phyloP scores from a whole-genome alignment of 1,284 basidiomycete species.

The Boletus semigastroideus region DNA sequence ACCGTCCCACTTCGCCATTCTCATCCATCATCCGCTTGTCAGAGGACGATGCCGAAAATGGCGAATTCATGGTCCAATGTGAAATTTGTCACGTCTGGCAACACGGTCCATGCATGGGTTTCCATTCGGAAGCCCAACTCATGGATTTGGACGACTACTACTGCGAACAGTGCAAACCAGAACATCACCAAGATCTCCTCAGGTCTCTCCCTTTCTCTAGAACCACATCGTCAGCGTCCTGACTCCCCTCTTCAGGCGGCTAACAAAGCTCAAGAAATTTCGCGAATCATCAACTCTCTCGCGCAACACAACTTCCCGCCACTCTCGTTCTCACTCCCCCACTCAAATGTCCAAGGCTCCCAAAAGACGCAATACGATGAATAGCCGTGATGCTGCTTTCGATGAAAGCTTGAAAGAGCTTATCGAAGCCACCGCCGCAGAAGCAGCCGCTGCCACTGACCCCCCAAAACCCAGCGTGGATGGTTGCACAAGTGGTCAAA shows the following conservation, averaged over 20 bases:
- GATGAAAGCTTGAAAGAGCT: conserved; percentile 81
- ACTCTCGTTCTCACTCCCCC: conserved; percentile 77
- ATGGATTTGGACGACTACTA: conserved; percentile 83
- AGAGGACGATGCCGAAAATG: conserved; percentile 76
- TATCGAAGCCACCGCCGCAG: conserved; percentile 69
- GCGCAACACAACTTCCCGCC: conserved; percentile 51
- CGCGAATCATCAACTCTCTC: conserved; percentile 66
- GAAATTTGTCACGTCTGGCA: conserved; percentile 98
- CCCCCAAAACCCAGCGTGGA: conserved; percentile 26
- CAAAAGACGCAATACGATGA: conserved; percentile 95
- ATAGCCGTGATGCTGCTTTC: conserved; percentile 92
- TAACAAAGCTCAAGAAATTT: conserved; percentile 46
- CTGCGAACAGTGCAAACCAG: conserved; percentile 92
- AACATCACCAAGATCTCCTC: conserved; percentile 76
- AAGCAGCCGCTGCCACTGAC: conserved; percentile 50
- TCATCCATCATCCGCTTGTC: conserved; percentile 27
- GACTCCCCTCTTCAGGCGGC: conserved; percentile 45
- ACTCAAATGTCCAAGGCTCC: conserved; percentile 54
- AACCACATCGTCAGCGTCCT: conserved; percentile 6
- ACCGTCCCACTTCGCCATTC: conserved; percentile 2
- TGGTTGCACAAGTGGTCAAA: conserved; percentile 25
- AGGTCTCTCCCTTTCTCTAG: conserved; percentile 49
- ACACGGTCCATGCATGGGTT: conserved; percentile 96
- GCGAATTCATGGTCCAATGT: conserved; percentile 96
- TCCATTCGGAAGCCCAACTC: conserved; percentile 80